Conservation (phyloP, 2,329 filamentous ascomycete species). For the Periconia sp. region DNA sequence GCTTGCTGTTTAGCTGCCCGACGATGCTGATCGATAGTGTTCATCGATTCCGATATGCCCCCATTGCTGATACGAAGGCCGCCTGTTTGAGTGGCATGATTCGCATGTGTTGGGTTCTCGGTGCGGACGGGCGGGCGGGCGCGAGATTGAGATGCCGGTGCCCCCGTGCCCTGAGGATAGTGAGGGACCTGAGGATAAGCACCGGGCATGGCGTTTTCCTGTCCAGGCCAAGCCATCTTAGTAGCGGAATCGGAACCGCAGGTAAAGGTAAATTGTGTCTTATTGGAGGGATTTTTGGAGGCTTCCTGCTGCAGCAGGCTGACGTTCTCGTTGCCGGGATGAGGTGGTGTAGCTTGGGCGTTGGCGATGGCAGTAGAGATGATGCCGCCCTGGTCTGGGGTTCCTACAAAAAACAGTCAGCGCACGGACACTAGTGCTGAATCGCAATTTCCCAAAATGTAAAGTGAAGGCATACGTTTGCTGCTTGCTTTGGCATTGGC, state of each 20-base stretch:
- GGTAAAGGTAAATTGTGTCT: slow-evolving; percentile 94
- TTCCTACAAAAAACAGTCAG: slow-evolving; percentile 42
- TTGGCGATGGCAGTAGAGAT: slow-evolving; percentile 92
- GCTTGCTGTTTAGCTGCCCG: slow-evolving; percentile 45
- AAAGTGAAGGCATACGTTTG: slow-evolving; percentile 38
- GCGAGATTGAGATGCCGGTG: slow-evolving; percentile 19
- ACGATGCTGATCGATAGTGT: slow-evolving; percentile 39
- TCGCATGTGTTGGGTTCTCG: slow-evolving; percentile 47
- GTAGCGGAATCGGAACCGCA: slow-evolving; percentile 88
- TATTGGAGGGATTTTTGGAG: slow-evolving; percentile 65
- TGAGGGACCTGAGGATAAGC: slow-evolving; percentile 25
- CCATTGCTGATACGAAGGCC: slow-evolving; percentile 52
- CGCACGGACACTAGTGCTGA: slow-evolving; percentile 31
- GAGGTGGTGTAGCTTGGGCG: slow-evolving; percentile 58
- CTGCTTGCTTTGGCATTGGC: slow-evolving; percentile 47
- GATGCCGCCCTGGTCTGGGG: slow-evolving; percentile 66
- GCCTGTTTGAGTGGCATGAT: slow-evolving; percentile 60
- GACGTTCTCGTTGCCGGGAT: slow-evolving; percentile 70
- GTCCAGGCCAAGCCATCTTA: slow-evolving; percentile 73
- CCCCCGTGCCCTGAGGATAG: slow-evolving; percentile 1
- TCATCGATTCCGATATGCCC: slow-evolving; percentile 28
- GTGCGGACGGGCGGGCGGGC: slow-evolving; percentile 32
- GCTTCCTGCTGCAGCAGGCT: slow-evolving; percentile 75
- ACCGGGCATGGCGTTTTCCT: slow-evolving; percentile 48
- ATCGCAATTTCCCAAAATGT: slow-evolving; percentile 25